Evolutionary conservation across 257 asterid species (phyloP), one percentile per base, ranked within the genome.

Genomic region (Mentha longifolia): DNA sequence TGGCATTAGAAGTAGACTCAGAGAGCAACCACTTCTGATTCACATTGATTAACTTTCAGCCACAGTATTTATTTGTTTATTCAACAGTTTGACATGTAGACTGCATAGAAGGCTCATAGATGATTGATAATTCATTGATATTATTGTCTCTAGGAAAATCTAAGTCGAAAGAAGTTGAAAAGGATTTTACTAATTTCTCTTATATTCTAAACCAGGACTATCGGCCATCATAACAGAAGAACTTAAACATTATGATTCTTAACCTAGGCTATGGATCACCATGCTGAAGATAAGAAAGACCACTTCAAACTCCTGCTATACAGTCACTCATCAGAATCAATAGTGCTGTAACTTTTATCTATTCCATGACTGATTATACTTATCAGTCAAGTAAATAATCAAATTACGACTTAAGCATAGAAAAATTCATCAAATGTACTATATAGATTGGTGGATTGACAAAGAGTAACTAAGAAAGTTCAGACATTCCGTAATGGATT

Each of bases 111-210:
- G 17, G 7, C 33, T 46, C 68, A 56, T 57, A 33, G 37, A 33
- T 33, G 37, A 33, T 33, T 33, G 4, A 6, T 3, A 33, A 33
- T 33, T 33, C 37, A 33, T 33, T 22, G 25, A 2, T 22, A 22
- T n/a, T n/a, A n/a, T n/a, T n/a, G n/a, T n/a, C n/a, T 43, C n/a
- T 7, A 14, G 50, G 25, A 59, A 69, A 69, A 76, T 12, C 64
- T 33, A 76, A 62, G 54, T 55, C 16, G n/a, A 75, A 45, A 51
- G 3, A 33, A 33, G 6, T 5, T 43, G 43, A 65, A 45, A 67
- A 74, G 17, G 46, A 54, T 16, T 37, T 65, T 11, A 39, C 13
- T 15, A 35, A 0, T 17, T 59, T 60, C 3, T 35, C 35, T 39
- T 61, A 61, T 37, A 37, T 39, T 16, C 2, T 37, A 33, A 42